Conservation (phyloP, 345 rosid species). For the Balakata baccata region DNA sequence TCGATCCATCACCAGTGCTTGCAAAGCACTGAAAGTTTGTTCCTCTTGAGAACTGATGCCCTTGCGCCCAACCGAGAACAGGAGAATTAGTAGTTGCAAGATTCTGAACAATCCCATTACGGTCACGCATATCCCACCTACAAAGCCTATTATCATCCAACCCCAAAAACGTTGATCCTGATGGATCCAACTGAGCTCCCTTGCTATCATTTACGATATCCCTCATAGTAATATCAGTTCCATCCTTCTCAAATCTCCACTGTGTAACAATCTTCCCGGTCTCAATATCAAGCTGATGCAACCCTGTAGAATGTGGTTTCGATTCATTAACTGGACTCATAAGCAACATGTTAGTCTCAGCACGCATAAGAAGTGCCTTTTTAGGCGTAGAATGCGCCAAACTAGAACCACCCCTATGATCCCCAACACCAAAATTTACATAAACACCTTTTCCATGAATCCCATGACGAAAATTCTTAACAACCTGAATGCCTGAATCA, state of each 20-base stretch:
- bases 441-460: slow-evolving; percentile 91
- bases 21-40: slow-evolving; percentile 98
- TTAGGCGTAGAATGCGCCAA: slow-evolving; percentile 61
- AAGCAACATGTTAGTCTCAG: slow-evolving; percentile 93
- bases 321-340: slow-evolving; percentile 84
- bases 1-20: slow-evolving; percentile 96
- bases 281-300: slow-evolving; percentile 97
- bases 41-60: slow-evolving; percentile 98
- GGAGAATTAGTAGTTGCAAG: slow-evolving; percentile 65
- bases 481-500: slow-evolving; percentile 86
- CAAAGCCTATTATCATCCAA: slow-evolving; percentile 93
- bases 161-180: slow-evolving; percentile 92
- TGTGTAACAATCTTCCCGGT: slow-evolving; percentile 84
- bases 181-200: slow-evolving; percentile 91
- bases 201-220: slow-evolving; percentile 90
- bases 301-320: slow-evolving; percentile 63
- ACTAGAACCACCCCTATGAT: slow-evolving; percentile 31
- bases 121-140: slow-evolving; percentile 99
- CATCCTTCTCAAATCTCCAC: slow-evolving; percentile 97
- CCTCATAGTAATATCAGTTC: slow-evolving; percentile 87
- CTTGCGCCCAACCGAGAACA: slow-evolving; percentile 85
- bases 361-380: slow-evolving; percentile 91
- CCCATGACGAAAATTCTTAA: slow-evolving; percentile 83
- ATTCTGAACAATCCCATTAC: slow-evolving; percentile 84
- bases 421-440: slow-evolving; percentile 61